A percentile compares a stretch with the other conserved stretches of the same genome.
Conservation (phyloP, 164 flowering plant species). For the Stephania japonica region DNA sequence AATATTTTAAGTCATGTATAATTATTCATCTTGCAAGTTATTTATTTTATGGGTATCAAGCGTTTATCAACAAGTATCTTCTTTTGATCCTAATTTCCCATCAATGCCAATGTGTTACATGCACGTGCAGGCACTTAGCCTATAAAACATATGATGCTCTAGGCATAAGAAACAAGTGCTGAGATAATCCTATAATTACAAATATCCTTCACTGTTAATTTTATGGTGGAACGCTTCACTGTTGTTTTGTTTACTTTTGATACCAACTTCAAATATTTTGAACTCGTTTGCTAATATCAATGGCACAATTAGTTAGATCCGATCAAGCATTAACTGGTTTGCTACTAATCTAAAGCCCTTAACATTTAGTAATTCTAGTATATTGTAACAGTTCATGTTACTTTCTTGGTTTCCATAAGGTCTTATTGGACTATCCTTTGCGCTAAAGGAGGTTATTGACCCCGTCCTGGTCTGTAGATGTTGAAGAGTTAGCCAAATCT, state of each 20-base stretch:
- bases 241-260: not conserved
- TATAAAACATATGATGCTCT: not conserved
- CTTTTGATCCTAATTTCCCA: not conserved
- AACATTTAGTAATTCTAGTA: not conserved
- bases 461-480: not conserved
- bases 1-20: not conserved
- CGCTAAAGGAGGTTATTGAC: not conserved
- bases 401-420: not conserved
- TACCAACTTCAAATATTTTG: not conserved
- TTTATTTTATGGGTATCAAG: not conserved
- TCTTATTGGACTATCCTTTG: not conserved
- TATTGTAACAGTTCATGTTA: not conserved
- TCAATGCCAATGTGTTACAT: not conserved
- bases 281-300: not conserved
- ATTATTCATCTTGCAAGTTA: not conserved
- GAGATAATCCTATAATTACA: not conserved
- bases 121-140: not conserved
- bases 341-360: not conserved
- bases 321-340: not conserved
- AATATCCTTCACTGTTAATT: not conserved
- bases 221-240: no score
- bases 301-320: not conserved
- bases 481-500: not conserved
- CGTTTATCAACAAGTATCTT: not conserved
- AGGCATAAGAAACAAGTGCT: not conserved